These are phyloP conservation scores for Annulohypoxylon bovei DNA, from an alignment of 495 filamentous ascomycete genomes.

Conservation along the genomic window DNA sequence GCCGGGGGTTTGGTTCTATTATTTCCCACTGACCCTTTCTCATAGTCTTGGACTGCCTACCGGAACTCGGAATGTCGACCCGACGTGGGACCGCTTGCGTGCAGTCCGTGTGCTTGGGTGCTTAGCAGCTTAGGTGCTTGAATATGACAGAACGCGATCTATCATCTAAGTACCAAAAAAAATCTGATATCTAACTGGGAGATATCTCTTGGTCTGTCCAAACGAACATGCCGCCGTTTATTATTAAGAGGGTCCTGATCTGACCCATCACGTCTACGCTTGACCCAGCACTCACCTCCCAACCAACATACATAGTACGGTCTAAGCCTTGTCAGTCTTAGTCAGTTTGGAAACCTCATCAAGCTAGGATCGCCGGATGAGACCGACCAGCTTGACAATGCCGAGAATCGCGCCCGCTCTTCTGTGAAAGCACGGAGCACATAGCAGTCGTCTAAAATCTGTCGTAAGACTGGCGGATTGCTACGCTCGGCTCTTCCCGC, in stretches of 20 bases:
- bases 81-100: slow-evolving; percentile 30
- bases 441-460: slow-evolving; percentile 36
- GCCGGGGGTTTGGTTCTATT: slow-evolving; percentile 3
- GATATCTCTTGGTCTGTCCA: slow-evolving; percentile 4
- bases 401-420: slow-evolving; percentile 28
- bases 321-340: slow-evolving; percentile 40
- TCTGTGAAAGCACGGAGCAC: slow-evolving; percentile 21
- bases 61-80: slow-evolving; percentile 37
- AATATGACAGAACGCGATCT: slow-evolving; percentile 38
- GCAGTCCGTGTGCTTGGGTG: slow-evolving; percentile 28
- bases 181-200: slow-evolving; percentile 30
- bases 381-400: slow-evolving; percentile 11
- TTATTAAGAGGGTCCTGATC: slow-evolving; percentile 6
- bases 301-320: slow-evolving; percentile 16
- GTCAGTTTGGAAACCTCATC: slow-evolving; percentile 32
- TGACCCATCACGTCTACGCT: slow-evolving; percentile 11
- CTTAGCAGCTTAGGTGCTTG: background rate
- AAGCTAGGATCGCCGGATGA: slow-evolving; percentile 33
- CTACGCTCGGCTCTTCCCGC: slow-evolving; percentile 35
- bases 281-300: background rate
- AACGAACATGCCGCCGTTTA: slow-evolving; percentile 25
- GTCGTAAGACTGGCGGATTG: slow-evolving; percentile 43
- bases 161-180: slow-evolving; percentile 12
- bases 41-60: slow-evolving; percentile 11
- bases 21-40: background rate